These are phyloP conservation scores for Penicillium odoratum DNA, from an alignment of 495 filamentous ascomycete genomes.

Conservation along the genomic window DNA sequence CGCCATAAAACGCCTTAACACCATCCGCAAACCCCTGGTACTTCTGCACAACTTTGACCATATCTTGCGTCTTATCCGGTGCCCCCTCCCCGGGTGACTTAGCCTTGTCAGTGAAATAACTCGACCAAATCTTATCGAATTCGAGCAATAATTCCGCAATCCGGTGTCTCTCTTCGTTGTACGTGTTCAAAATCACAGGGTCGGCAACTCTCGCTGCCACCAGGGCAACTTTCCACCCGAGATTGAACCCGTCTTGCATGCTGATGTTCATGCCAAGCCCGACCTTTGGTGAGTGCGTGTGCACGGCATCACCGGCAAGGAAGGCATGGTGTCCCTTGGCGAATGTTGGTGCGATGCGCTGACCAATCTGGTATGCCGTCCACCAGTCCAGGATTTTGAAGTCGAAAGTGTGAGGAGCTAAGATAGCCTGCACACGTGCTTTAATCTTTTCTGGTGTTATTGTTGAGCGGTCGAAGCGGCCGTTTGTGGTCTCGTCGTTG, in stretches of 20 bases:
- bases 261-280: slow-evolving; percentile 85
- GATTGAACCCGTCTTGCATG: slow-evolving; percentile 76
- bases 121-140: slow-evolving; percentile 55
- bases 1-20: slow-evolving; percentile 34
- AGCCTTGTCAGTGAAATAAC: slow-evolving; percentile 19
- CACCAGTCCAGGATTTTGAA: slow-evolving; percentile 60
- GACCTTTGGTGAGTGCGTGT: slow-evolving; percentile 83
- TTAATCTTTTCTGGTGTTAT: slow-evolving; percentile 62
- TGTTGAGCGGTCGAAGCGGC: slow-evolving; percentile 48
- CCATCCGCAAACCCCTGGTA: slow-evolving; percentile 40
- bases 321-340: slow-evolving; percentile 68
- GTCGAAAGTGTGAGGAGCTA: slow-evolving; percentile 60
- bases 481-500: slow-evolving; percentile 15
- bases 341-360: slow-evolving; percentile 69
- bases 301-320: slow-evolving; percentile 77
- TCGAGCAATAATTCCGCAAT: slow-evolving; percentile 70
- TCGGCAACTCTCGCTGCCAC: slow-evolving; percentile 60
- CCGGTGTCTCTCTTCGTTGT: slow-evolving; percentile 66
- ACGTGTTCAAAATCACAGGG: slow-evolving; percentile 64
- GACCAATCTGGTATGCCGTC: slow-evolving; percentile 65
- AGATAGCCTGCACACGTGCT: slow-evolving; percentile 57
- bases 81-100: background rate
- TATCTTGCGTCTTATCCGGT: slow-evolving; percentile 20
- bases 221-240: slow-evolving; percentile 78
- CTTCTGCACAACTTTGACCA: slow-evolving; percentile 28